Conservation (phyloP, 2,329 filamentous ascomycete species). For the Claviceps arundinis region DNA sequence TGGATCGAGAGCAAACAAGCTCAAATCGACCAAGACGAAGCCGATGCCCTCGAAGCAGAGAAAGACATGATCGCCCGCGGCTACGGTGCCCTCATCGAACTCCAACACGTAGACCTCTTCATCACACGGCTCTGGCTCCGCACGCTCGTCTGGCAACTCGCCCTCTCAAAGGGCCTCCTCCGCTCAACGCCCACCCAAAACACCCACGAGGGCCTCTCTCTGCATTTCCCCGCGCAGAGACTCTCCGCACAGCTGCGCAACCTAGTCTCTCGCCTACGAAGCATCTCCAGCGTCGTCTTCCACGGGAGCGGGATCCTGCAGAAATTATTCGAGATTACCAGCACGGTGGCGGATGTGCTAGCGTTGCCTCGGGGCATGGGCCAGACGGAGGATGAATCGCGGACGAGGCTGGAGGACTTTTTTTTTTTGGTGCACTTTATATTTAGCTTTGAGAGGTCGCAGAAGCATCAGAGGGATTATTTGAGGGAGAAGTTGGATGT, state of each 20-base stretch:
- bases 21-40: conserved; percentile 25
- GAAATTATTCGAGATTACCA: conserved; percentile 47
- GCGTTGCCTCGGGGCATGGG: conserved; percentile 31
- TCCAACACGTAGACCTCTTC: conserved; percentile 28
- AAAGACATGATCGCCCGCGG: conserved; percentile 14
- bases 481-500: conserved; percentile 25
- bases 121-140: conserved; percentile 28
- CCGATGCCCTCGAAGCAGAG: conserved; percentile 16
- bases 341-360: conserved; percentile 45
- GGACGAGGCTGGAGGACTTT: conserved; percentile 38
- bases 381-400: conserved; percentile 27
- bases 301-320: conserved; percentile 44
- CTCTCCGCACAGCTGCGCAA: conserved; percentile 25
- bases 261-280: conserved; percentile 22
- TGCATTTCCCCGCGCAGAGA: conserved; percentile 26
- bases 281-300: conserved; percentile 32
- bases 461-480: conserved; percentile 29
- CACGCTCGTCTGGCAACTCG: conserved; percentile 28
- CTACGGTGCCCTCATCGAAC: conserved; percentile 19
- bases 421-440: conserved; percentile 37
- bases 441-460: conserved; percentile 33
- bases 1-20: conserved; percentile 29
- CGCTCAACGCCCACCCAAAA: conserved; percentile 19
- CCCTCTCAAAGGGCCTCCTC: conserved; percentile 25
- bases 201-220: conserved; percentile 23